Evolutionary conservation across 495 filamentous ascomycete species (phyloP).

Genomic region (Trichoderma asperelloides): DNA sequence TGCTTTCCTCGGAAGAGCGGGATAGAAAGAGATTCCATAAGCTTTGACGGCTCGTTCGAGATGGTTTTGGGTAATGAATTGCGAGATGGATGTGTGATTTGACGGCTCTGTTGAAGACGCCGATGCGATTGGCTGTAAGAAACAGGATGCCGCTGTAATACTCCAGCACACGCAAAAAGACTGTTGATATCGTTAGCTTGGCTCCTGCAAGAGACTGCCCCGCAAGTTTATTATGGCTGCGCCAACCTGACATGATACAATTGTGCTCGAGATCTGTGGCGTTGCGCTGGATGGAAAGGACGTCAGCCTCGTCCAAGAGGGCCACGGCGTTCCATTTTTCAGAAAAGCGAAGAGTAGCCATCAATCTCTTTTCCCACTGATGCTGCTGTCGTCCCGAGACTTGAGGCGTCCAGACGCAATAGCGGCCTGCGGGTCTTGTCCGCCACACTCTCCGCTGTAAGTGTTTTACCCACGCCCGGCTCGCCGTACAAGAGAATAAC

Average conservation of each 20-base stretch:
- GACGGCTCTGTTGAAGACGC: constrained; percentile 43
- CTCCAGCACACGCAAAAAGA: constrained; percentile 49
- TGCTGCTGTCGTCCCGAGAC: constrained; percentile 41
- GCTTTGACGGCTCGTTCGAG: not conserved
- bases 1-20: not conserved
- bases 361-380: constrained; percentile 43
- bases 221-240: constrained; percentile 42
- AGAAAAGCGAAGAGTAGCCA: constrained; percentile 41
- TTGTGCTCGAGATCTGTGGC: constrained; percentile 46
- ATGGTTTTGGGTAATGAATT: constrained; percentile 31
- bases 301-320: constrained; percentile 58
- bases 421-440: constrained; percentile 43
- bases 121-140: constrained; percentile 44
- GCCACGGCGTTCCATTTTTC: constrained; percentile 45
- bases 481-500: constrained; percentile 49
- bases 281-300: constrained; percentile 46
- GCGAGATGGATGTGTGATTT: constrained; percentile 39
- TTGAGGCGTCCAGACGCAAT: constrained; percentile 45
- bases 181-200: constrained; percentile 36
- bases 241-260: constrained; percentile 36
- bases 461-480: constrained; percentile 52
- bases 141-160: constrained; percentile 50
- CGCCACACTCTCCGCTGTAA: constrained; percentile 48
- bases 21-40: constrained; percentile 1
- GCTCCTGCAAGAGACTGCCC: constrained; percentile 5